These are phyloP conservation scores for Cryphonectria nitschkei DNA, from an alignment of 2,329 filamentous ascomycete species.

Conservation along the genomic window DNA sequence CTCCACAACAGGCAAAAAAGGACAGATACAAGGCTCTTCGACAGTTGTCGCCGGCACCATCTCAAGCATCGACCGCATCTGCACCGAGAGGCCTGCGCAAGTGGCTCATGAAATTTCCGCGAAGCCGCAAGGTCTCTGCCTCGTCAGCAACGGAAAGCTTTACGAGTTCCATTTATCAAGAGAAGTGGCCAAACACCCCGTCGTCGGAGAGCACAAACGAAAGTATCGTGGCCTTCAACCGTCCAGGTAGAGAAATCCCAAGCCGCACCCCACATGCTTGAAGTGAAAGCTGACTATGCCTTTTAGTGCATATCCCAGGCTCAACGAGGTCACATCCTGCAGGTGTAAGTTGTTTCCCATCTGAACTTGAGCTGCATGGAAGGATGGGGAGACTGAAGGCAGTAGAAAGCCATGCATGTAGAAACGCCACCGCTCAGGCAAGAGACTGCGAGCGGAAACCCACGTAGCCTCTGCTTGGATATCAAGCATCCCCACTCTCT, in stretches of 20 bases:
- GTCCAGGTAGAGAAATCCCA: slow-evolving; percentile 9
- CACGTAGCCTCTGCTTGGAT: slow-evolving; percentile 20
- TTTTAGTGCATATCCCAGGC: slow-evolving; percentile 7
- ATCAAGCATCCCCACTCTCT: not conserved
- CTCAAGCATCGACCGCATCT: not conserved
- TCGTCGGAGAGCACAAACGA: not conserved
- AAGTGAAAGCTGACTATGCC: not conserved
- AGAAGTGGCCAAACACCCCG: not conserved
- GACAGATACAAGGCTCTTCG: not conserved
- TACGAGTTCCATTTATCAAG: not conserved
- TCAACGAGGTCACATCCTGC: slow-evolving; percentile 22
- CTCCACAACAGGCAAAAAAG: not conserved
- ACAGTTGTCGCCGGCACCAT: not conserved
- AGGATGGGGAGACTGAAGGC: not conserved
- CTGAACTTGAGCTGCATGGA: not conserved
- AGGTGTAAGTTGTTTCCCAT: slow-evolving; percentile 12
- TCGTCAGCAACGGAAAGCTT: not conserved
- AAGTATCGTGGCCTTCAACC: not conserved
- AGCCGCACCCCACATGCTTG: not conserved
- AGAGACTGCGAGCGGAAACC: not conserved
- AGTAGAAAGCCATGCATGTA: slow-evolving; percentile 17
- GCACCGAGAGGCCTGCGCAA: slow-evolving; percentile 12
- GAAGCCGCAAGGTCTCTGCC: not conserved
- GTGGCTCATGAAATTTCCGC: slow-evolving; percentile 19
- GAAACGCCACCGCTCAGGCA: slow-evolving; percentile 13